Base-by-base conservation (phyloP, 352 stramenopile genomes). In the Phytophthora cajani region DNA sequence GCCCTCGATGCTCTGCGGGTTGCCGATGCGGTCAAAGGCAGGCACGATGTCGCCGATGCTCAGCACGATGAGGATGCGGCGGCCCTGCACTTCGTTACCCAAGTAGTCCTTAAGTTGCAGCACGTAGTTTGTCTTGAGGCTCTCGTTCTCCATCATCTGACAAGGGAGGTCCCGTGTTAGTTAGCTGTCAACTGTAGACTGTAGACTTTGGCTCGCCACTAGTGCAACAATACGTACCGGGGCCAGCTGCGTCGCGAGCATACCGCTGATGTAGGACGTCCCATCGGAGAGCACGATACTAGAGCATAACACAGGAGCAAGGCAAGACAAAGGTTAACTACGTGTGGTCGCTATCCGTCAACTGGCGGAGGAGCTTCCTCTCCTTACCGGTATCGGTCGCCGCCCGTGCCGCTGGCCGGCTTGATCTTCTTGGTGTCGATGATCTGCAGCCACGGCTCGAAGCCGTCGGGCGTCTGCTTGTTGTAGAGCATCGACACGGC, bases 351-450 rank as follows among this genome's bases (percentile, higher is more conserved):
- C 49, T 58, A 21, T 59, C 44, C 27, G 58, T 64, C 38, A 52
- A n/a, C 9, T 23, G 38, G 21, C 38, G 8, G 21, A 59, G 10
- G n/a, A 52, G 3, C 27, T 40, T 2, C 33, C 46, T 12, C 10
- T 19, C 23, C 60, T 27, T 65, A 86, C 77, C 85, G 82, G 77
- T 95, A 96, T 68, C 89, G 80, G 65, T 96, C 87, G 46, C 84
- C 85, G 50, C 86, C 86, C 11, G 80, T 70, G 62, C 89, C 87
- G 40, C 80, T 94, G 33, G 81, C 80, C 1, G 89, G 88, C 49
- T 93, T 92, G 74, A 96, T 96, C 80, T 94, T 94, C 78, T 93
- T 93, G 32, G 84, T 92, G 72, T 96, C 87, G 57, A 96, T 96
- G 53, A 96, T 76, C 78, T 96, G 89, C 51, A 96, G 78, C 89